phyloP scores from a whole-genome alignment of 108 stramenopile species.

The Nannochloropsis gaditana region DNA sequence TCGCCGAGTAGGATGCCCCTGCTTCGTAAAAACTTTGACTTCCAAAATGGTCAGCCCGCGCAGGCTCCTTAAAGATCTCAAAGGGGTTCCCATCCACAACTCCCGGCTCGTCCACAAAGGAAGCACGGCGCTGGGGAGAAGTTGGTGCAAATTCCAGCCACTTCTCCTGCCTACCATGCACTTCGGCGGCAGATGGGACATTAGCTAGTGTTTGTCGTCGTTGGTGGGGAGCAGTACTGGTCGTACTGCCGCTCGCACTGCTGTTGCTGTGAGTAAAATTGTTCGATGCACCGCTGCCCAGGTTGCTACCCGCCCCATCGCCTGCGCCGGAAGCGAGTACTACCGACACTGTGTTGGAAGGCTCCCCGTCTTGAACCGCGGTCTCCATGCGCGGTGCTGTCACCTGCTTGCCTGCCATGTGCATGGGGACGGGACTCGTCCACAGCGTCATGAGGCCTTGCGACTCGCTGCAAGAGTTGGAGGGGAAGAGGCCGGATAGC shows the following conservation, averaged over 20 bases:
- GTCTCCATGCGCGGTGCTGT: conserved; percentile 12
- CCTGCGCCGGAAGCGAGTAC: neutral
- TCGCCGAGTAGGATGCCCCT: neutral
- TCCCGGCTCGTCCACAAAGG: neutral
- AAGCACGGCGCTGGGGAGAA: neutral
- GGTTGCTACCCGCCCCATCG: neutral
- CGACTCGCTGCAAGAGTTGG: no score
- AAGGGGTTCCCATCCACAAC: neutral
- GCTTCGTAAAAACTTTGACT: conserved; percentile 9
- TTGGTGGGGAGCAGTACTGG: neutral
- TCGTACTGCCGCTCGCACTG: neutral
- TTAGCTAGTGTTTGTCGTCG: neutral
- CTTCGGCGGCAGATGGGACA: neutral
- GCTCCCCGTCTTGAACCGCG: neutral
- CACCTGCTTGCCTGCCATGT: conserved; percentile 1
- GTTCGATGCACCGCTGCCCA: no score
- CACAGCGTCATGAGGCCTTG: neutral
- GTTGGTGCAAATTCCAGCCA: conserved; percentile 4
- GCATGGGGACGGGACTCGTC: conserved; percentile 4
- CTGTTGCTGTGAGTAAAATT: neutral
- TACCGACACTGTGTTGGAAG: neutral
- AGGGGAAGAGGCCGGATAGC: no score
- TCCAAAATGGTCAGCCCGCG: neutral
- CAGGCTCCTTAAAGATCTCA: conserved; percentile 1
- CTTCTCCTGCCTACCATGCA: neutral